These are phyloP conservation scores for Bimuria novae-zelandiae DNA, from an alignment of 2,329 filamentous ascomycete genomes.

Conservation along the genomic window DNA sequence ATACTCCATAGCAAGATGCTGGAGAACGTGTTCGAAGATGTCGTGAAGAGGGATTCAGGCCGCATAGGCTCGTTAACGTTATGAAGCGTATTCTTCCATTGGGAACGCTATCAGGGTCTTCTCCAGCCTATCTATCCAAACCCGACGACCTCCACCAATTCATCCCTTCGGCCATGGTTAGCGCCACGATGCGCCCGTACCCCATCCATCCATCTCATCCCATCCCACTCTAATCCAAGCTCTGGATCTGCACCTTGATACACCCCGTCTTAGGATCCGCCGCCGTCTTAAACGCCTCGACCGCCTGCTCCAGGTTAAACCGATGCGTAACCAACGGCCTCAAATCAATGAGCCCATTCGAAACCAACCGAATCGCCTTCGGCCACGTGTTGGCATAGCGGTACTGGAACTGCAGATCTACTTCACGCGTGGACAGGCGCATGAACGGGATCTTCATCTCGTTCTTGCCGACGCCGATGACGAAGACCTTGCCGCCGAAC, in stretches of 20 bases:
- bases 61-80: too few species aligned
- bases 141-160: too few species aligned
- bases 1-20: too few species aligned
- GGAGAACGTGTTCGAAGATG: too few species aligned
- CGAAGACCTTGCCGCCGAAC: constrained; percentile 96
- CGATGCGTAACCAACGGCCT: constrained; percentile 85
- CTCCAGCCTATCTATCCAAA: too few species aligned
- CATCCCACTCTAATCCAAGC: constrained; percentile 42
- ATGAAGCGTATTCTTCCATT: too few species aligned
- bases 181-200: too few species aligned
- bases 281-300: constrained; percentile 88
- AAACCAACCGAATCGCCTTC: constrained; percentile 82
- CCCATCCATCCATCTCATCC: too few species aligned
- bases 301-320: constrained; percentile 81
- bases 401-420: constrained; percentile 96
- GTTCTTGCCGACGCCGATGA: constrained; percentile 93
- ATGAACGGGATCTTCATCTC: constrained; percentile 97
- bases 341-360: constrained; percentile 82
- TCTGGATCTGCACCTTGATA: constrained; percentile 98
- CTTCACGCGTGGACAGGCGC: constrained; percentile 85
- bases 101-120: too few species aligned
- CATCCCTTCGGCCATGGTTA: too few species aligned
- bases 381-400: constrained; percentile 97
- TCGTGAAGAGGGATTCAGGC: too few species aligned
- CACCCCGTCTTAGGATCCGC: constrained; percentile 86